A percentile compares a stretch with the other conserved stretches of the same genome.
These are phyloP conservation scores for Clarireedia paspali DNA, from an alignment of 2,329 filamentous ascomycete genomes.

Conservation along the genomic window DNA sequence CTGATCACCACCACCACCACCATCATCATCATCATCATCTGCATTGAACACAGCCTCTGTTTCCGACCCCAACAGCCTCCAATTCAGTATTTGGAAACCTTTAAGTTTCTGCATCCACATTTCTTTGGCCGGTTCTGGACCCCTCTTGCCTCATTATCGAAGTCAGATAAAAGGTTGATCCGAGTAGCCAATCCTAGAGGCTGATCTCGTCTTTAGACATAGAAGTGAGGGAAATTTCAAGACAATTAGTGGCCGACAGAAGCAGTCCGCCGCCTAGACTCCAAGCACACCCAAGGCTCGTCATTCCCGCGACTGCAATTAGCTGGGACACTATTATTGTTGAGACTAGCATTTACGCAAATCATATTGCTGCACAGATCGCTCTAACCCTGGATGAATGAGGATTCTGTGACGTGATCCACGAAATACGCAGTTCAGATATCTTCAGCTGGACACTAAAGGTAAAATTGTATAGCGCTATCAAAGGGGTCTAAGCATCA, in stretches of 20 bases:
- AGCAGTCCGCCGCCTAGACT: no score
- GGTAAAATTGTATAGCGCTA: neutral
- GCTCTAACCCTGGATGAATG: neutral
- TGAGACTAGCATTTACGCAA: neutral
- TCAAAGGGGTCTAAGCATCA: neutral
- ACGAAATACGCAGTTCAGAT: neutral
- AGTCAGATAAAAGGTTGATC: neutral
- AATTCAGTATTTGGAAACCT: neutral
- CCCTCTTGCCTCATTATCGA: neutral
- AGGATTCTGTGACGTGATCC: conserved; percentile 2
- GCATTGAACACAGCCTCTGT: no score
- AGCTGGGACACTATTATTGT: neutral
- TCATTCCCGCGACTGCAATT: no score
- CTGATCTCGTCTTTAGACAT: no score
- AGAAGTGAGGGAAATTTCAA: neutral
- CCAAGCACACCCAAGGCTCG: no score
- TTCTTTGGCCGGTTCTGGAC: neutral
- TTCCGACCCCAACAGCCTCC: neutral
- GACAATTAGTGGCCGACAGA: no score
- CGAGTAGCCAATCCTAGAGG: neutral
- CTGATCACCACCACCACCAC: no score
- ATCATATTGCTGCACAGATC: neutral
- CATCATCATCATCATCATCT: no score
- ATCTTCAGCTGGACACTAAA: neutral
- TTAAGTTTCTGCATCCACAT: neutral